Evolutionary conservation across 1,284 basidiomycete genomes (phyloP).

Genomic region (Fomitopsis schrenkii): DNA sequence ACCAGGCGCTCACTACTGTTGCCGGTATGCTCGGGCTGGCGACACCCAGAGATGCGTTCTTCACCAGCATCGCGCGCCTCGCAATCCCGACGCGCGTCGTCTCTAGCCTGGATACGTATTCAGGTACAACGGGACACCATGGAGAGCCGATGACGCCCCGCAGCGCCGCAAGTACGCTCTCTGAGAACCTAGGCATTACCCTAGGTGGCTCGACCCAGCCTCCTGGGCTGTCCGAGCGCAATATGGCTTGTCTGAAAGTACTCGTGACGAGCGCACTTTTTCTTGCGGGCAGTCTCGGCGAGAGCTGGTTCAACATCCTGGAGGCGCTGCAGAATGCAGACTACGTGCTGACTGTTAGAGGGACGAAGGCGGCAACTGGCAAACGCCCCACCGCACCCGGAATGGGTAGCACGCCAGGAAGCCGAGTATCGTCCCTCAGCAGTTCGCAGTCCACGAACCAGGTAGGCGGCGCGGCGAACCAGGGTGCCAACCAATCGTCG

Average conservation of each 20-base stretch:
- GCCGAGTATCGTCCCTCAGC: conserved; percentile 35
- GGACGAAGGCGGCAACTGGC: conserved; percentile 25
- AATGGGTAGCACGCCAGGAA: conserved; percentile 24
- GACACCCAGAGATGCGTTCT: conserved; percentile 91
- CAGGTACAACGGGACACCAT: not conserved
- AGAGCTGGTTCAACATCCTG: conserved; percentile 89
- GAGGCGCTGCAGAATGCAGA: conserved; percentile 92
- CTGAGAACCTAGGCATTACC: conserved; percentile 68
- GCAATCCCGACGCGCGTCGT: conserved; percentile 88
- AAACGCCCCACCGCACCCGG: conserved; percentile 35
- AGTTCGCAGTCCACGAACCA: conserved; percentile 18
- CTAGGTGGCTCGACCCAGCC: conserved; percentile 40
- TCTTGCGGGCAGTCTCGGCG: conserved; percentile 79
- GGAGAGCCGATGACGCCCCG: conserved; percentile 64
- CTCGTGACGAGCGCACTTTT: conserved; percentile 77
- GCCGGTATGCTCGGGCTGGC: conserved; percentile 84
- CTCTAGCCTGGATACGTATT: conserved; percentile 72
- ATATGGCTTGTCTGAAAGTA: conserved; percentile 87
- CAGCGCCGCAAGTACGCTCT: conserved; percentile 51
- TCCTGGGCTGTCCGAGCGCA: conserved; percentile 82
- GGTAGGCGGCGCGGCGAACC: conserved; percentile 6
- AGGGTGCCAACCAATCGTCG: conserved; percentile 6
- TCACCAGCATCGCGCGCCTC: conserved; percentile 82
- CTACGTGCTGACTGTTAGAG: conserved; percentile 74
- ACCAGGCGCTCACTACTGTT: conserved; percentile 84